A percentile compares a stretch with the other conserved stretches of the same genome.
Evolutionary conservation across 768 basidiomycete genomes (phyloP).

Genomic region (Butyriboletus loyo): DNA sequence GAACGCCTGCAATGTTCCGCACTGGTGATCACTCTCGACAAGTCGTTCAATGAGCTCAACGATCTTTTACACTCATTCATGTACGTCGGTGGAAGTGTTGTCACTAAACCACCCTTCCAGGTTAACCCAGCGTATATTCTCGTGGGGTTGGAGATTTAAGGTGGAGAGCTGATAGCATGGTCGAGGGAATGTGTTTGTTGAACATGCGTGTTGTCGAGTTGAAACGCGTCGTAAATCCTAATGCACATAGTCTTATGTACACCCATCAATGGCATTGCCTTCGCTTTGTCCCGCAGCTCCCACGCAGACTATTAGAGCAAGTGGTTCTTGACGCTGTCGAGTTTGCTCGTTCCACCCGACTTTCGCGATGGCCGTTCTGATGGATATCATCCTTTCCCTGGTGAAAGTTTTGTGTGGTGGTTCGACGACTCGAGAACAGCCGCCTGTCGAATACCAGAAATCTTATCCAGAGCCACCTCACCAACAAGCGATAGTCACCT

Average conservation of each 20-base stretch:
- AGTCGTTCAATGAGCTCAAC: constrained; percentile 65
- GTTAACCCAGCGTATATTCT: constrained; percentile 77
- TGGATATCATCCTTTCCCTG: constrained; percentile 27
- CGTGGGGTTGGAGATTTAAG: constrained; percentile 79
- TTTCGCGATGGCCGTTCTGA: constrained; percentile 20
- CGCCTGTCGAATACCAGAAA: constrained; percentile 2
- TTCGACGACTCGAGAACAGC: constrained; percentile 13
- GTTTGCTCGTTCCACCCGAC: not conserved
- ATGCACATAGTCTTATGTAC: constrained; percentile 11
- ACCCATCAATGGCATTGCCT: not conserved
- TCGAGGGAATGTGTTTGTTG: constrained; percentile 27
- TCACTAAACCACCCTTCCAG: constrained; percentile 76
- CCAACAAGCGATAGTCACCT: constrained; percentile 1
- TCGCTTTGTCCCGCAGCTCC: not conserved
- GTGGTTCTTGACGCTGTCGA: not conserved
- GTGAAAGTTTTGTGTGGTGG: constrained; percentile 24
- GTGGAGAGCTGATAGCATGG: constrained; percentile 5
- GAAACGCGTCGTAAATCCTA: constrained; percentile 9
- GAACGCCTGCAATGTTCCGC: constrained; percentile 76
- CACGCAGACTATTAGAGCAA: not conserved
- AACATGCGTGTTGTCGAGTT: constrained; percentile 24
- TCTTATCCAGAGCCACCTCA: constrained; percentile 9
- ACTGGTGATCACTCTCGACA: constrained; percentile 77
- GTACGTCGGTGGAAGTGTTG: constrained; percentile 87
- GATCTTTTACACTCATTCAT: constrained; percentile 83